These are phyloP conservation scores for Camellia sinensis DNA, from an alignment of 148 eudicot species.

Conservation along the genomic window DNA sequence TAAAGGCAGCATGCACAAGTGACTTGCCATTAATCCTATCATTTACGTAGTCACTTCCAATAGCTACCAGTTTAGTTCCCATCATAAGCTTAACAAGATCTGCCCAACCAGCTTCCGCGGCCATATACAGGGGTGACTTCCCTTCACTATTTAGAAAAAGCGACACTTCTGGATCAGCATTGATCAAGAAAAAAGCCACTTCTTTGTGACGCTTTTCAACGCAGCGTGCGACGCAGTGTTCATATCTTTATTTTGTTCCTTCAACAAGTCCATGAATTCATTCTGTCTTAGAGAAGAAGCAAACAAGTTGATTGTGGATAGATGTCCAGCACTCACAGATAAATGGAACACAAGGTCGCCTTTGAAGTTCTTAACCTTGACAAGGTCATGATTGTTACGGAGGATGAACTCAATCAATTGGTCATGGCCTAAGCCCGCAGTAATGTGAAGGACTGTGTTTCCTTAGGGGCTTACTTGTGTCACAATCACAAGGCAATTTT, in stretches of 20 bases:
- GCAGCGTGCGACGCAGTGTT: slow-evolving; percentile 16
- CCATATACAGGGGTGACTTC: slow-evolving; percentile 20
- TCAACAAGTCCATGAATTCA: background rate
- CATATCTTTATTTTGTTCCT: slow-evolving; percentile 3
- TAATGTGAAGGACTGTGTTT: slow-evolving; percentile 21
- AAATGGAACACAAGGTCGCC: slow-evolving; percentile 21
- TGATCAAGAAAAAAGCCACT: background rate
- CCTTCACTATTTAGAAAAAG: slow-evolving; percentile 6
- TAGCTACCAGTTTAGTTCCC: no score
- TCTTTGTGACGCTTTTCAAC: background rate
- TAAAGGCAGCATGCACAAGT: no score
- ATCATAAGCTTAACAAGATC: no score
- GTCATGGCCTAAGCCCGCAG: background rate
- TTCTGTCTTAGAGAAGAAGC: background rate
- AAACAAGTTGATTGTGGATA: background rate
- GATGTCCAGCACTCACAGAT: slow-evolving; percentile 12
- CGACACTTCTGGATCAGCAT: slow-evolving; percentile 8
- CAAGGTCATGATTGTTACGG: slow-evolving; percentile 8
- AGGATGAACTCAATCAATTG: slow-evolving; percentile 6
- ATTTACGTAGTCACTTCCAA: no score
- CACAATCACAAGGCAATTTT: slow-evolving; percentile 4
- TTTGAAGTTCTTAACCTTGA: slow-evolving; percentile 11
- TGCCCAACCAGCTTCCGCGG: no score
- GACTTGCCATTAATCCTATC: no score
- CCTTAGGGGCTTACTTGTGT: slow-evolving; percentile 15